Percentiles rank a stretch among this genome's conserved stretches.
Conservation (phyloP, 2,329 filamentous ascomycete genomes). For the Ophiosphaerella korrae region DNA sequence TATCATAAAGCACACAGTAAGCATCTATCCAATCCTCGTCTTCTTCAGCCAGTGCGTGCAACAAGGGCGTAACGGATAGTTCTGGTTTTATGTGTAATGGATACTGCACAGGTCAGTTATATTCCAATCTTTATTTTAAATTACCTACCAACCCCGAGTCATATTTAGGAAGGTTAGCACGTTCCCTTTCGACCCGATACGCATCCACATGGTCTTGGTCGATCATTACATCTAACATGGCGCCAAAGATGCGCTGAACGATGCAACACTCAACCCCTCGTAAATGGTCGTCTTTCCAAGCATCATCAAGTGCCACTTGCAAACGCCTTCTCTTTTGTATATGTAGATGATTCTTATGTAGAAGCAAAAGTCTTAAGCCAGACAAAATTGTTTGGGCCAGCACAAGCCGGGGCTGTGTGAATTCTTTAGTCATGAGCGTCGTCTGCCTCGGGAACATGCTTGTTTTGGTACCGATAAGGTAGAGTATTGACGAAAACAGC, state of each 20-base stretch:
- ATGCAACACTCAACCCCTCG: constrained; percentile 40
- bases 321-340: constrained; percentile 36
- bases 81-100: constrained; percentile 39
- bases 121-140: background rate
- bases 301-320: constrained; percentile 37
- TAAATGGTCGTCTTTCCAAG: constrained; percentile 42
- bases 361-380: constrained; percentile 40
- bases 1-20: constrained; percentile 43
- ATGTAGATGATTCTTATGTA: constrained; percentile 33
- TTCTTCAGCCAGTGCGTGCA: constrained; percentile 30
- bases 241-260: constrained; percentile 37
- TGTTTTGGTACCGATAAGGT: constrained; percentile 40
- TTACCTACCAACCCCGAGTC: constrained; percentile 36
- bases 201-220: constrained; percentile 19
- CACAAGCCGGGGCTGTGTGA: constrained; percentile 23
- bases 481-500: constrained; percentile 43
- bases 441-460: constrained; percentile 36
- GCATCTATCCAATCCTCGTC: constrained; percentile 35
- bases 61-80: constrained; percentile 26
- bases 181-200: constrained; percentile 24
- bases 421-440: constrained; percentile 30
- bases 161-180: constrained; percentile 34
- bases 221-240: constrained; percentile 31
- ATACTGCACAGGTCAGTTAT: constrained; percentile 33
- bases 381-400: constrained; percentile 37